Conservation (phyloP, 257 asterid species). For the Fraxinus quadrangulata region DNA sequence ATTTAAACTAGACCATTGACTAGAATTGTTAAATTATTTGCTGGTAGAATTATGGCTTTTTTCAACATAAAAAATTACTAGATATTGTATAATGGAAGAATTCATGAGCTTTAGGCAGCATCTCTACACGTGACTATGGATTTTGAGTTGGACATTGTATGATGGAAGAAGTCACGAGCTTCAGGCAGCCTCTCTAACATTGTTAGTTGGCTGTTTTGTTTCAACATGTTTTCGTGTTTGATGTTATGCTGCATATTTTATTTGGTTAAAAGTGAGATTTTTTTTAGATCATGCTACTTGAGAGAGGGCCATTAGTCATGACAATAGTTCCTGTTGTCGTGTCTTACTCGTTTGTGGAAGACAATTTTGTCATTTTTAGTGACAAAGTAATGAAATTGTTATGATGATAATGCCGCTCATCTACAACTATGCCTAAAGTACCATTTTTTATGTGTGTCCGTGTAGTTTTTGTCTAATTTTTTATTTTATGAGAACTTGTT, state of each 20-base stretch:
- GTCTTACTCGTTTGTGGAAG: neutral
- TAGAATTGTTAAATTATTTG: neutral
- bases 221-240: neutral
- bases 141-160: neutral
- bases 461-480: neutral
- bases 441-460: neutral
- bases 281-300: neutral
- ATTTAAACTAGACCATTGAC: neutral
- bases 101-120: neutral
- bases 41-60: neutral
- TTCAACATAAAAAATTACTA: neutral
- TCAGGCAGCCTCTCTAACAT: neutral
- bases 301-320: neutral
- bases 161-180: neutral
- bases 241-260: neutral
- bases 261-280: neutral
- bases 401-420: neutral
- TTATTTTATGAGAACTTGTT: slow-evolving; percentile 7
- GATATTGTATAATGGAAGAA: neutral
- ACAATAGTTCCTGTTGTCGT: neutral
- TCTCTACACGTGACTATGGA: neutral
- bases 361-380: neutral
- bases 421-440: neutral
- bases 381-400: neutral
- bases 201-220: neutral